phyloP scores from a whole-genome alignment of 306 rosid genomes.

The Castanospermum australe region DNA sequence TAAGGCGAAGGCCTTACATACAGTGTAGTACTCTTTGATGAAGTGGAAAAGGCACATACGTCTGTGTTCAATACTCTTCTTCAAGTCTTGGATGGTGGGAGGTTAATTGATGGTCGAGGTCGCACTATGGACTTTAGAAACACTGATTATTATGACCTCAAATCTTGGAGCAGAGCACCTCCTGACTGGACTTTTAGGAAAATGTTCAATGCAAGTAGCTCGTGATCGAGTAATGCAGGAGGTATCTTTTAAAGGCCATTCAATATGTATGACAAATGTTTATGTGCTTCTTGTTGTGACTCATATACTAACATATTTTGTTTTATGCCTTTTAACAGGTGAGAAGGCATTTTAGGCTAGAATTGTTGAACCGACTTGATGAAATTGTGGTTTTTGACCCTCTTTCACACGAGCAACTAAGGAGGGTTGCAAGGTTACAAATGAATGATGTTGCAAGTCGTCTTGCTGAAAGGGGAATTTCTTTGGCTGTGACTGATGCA shows the following conservation, averaged over 20 bases:
- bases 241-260: constrained; percentile 32
- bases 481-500: constrained; percentile 76
- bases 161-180: constrained; percentile 93
- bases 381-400: constrained; percentile 90
- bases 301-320: neutral
- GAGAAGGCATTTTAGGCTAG: constrained; percentile 81
- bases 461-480: constrained; percentile 81
- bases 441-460: constrained; percentile 84
- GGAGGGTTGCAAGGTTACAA: constrained; percentile 80
- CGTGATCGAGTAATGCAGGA: constrained; percentile 75
- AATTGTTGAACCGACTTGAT: constrained; percentile 72
- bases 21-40: constrained; percentile 86
- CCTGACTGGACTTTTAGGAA: constrained; percentile 66
- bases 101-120: constrained; percentile 91
- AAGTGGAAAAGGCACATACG: constrained; percentile 88
- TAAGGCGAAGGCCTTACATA: constrained; percentile 90
- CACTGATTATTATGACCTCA: constrained; percentile 89
- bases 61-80: constrained; percentile 82
- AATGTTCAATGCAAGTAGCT: constrained; percentile 76
- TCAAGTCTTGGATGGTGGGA: constrained; percentile 91
- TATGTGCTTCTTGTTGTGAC: neutral
- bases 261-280: no score
- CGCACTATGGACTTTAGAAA: constrained; percentile 85
- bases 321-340: constrained; percentile 44
- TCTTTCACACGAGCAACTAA: constrained; percentile 76